Evolutionary conservation across 2,329 filamentous ascomycete genomes (phyloP).

Genomic region (Fusarium penzigii): DNA sequence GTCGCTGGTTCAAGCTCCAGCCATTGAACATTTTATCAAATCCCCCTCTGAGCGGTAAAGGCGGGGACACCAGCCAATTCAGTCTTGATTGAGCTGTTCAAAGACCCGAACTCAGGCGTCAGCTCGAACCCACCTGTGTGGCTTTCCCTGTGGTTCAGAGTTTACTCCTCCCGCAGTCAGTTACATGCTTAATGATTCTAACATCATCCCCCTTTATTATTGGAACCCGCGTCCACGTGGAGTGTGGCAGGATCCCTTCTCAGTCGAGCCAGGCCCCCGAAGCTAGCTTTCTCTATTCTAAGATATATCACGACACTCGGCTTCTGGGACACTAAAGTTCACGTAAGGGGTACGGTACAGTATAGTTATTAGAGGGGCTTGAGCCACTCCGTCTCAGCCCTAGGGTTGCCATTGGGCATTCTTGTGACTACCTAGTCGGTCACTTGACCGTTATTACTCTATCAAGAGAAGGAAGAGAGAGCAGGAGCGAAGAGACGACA

Average conservation of each 20-base stretch:
- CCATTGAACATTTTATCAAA: slow-evolving; percentile 15
- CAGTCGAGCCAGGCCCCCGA: slow-evolving; percentile 22
- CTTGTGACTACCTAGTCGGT: slow-evolving; percentile 22
- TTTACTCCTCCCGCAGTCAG: slow-evolving; percentile 21
- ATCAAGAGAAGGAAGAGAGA: slow-evolving; percentile 12
- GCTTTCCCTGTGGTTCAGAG: slow-evolving; percentile 25
- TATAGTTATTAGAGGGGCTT: slow-evolving; percentile 23
- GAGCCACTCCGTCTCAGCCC: slow-evolving; percentile 23
- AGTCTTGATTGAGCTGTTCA: slow-evolving; percentile 22
- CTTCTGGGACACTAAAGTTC: slow-evolving; percentile 12
- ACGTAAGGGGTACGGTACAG: slow-evolving; percentile 13
- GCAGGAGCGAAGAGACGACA: slow-evolving; percentile 4
- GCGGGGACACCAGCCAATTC: slow-evolving; percentile 27
- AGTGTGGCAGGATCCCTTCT: slow-evolving; percentile 19
- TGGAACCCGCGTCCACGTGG: slow-evolving; percentile 31
- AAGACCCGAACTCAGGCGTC: slow-evolving; percentile 29
- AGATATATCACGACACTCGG: slow-evolving; percentile 18
- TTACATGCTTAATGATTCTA: slow-evolving; percentile 16
- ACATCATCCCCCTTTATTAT: slow-evolving; percentile 18
- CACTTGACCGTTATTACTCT: slow-evolving; percentile 21
- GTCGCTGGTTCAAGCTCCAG: slow-evolving; percentile 13
- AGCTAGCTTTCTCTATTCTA: slow-evolving; percentile 19
- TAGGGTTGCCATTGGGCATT: slow-evolving; percentile 24
- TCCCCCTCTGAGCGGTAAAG: slow-evolving; percentile 28
- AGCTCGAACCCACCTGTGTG: slow-evolving; percentile 29